These are phyloP conservation scores for Aspergillus phoenicis DNA, from an alignment of 2,329 filamentous ascomycete genomes.

Conservation along the genomic window DNA sequence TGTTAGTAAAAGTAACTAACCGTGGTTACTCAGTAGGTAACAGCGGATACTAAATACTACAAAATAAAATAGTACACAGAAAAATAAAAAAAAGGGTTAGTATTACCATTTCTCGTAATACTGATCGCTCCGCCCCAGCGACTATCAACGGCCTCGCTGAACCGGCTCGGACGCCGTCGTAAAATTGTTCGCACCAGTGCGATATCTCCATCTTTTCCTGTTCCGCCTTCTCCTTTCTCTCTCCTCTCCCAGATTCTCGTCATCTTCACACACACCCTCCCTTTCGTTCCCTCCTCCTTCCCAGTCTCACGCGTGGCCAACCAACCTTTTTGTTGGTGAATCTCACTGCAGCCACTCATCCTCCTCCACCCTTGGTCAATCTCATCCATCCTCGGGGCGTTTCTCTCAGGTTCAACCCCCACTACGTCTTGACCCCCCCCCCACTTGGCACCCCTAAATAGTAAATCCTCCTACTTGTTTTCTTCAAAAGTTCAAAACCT, in stretches of 20 bases:
- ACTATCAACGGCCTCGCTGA: conserved; percentile 21
- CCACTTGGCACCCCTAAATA: conserved; percentile 20
- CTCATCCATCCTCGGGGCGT: background rate
- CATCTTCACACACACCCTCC: background rate
- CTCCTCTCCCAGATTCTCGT: conserved; percentile 5
- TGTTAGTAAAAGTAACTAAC: too few relatives aligned
- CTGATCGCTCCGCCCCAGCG: conserved; percentile 1
- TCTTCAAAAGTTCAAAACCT: conserved; percentile 1
- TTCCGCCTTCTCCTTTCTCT: conserved; percentile 12
- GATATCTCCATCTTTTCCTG: conserved; percentile 20
- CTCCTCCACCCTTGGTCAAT: conserved; percentile 3
- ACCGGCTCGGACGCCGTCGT: conserved; percentile 23
- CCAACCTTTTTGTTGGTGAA: background rate
- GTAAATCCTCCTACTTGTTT: conserved; percentile 11
- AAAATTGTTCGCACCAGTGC: conserved; percentile 23
- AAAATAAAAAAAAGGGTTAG: too few relatives aligned
- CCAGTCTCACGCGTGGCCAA: background rate
- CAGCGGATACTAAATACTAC: too few relatives aligned
- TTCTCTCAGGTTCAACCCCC: conserved; percentile 11
- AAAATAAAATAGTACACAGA: too few relatives aligned
- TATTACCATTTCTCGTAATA: background rate
- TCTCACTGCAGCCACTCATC: background rate
- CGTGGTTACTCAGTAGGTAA: too few relatives aligned
- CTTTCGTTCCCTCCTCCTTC: background rate
- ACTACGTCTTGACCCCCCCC: conserved; percentile 14